phyloP scores from a whole-genome alignment of 495 filamentous ascomycete species.

The Penicillium fimorum region DNA sequence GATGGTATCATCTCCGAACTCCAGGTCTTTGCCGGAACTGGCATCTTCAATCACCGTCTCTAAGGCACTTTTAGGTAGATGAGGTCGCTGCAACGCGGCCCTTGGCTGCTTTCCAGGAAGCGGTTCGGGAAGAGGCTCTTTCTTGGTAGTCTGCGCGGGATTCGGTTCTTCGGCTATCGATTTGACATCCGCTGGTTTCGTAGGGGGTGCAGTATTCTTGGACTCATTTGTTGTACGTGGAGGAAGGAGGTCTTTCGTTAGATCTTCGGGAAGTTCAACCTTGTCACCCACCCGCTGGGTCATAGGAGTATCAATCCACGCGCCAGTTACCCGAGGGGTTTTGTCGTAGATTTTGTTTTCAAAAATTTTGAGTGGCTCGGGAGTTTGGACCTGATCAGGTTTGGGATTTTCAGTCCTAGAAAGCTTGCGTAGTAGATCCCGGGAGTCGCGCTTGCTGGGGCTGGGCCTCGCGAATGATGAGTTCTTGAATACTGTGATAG shows the following conservation, averaged over 20 bases:
- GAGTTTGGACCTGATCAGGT: conserved; percentile 26
- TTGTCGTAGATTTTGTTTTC: conserved; percentile 40
- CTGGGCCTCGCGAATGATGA: conserved; percentile 34
- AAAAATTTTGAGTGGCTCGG: conserved; percentile 47
- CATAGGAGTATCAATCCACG: conserved; percentile 54
- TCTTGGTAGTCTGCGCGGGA: conserved; percentile 2
- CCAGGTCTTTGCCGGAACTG: conserved; percentile 44
- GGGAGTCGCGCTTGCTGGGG: conserved; percentile 56
- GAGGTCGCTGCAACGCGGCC: conserved; percentile 36
- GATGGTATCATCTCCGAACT: conserved; percentile 59
- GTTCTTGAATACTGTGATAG: conserved; percentile 51
- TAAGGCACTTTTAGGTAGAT: conserved; percentile 49
- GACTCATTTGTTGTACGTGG: conserved; percentile 9
- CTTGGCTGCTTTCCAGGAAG: conserved; percentile 20
- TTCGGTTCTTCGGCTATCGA: conserved; percentile 10
- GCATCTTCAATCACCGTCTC: conserved; percentile 55
- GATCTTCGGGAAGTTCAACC: conserved; percentile 27
- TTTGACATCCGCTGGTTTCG: conserved; percentile 1
- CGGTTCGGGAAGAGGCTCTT: conserved; percentile 4
- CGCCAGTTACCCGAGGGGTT: conserved; percentile 50
- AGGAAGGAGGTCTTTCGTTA: conserved; percentile 30
- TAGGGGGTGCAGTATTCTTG: conserved; percentile 5
- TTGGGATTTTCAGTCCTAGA: conserved; percentile 57
- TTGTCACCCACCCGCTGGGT: conserved; percentile 34
- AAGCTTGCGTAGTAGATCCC: conserved; percentile 62